A percentile compares a stretch with the other conserved stretches of the same genome.
These are phyloP conservation scores for Fusarium mundagurra DNA, from an alignment of 2,329 filamentous ascomycete species.

Conservation along the genomic window DNA sequence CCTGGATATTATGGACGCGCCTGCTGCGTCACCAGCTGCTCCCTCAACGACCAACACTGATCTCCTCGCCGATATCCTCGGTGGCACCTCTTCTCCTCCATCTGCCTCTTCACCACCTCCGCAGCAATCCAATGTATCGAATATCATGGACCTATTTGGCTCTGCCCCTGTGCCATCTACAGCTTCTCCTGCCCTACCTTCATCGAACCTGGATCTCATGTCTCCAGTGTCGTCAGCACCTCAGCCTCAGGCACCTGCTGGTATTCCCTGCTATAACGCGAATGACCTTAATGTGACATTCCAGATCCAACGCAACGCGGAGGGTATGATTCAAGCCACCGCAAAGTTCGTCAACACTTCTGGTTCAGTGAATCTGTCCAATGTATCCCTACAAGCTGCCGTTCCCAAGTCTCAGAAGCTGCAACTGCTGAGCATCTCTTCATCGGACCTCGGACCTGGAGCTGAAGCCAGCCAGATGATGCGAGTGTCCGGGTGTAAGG, in stretches of 20 bases:
- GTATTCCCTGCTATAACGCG: slow-evolving; percentile 82
- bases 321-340: slow-evolving; percentile 81
- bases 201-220: slow-evolving; percentile 61
- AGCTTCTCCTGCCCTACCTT: slow-evolving; percentile 49
- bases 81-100: slow-evolving; percentile 68
- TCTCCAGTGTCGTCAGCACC: slow-evolving; percentile 55
- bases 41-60: slow-evolving; percentile 79
- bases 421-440: slow-evolving; percentile 90
- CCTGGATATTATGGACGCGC: slow-evolving; percentile 89
- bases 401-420: slow-evolving; percentile 97
- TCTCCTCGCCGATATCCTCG: slow-evolving; percentile 90
- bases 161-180: slow-evolving; percentile 53
- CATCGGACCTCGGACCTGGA: slow-evolving; percentile 77
- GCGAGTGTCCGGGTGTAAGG: slow-evolving; percentile 85
- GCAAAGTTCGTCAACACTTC: slow-evolving; percentile 86
- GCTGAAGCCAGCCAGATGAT: slow-evolving; percentile 90
- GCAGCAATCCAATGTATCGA: slow-evolving; percentile 66
- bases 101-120: slow-evolving; percentile 57
- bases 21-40: slow-evolving; percentile 61
- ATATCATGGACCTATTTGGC: slow-evolving; percentile 92
- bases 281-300: slow-evolving; percentile 86
- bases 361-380: slow-evolving; percentile 71
- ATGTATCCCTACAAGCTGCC: slow-evolving; percentile 88
- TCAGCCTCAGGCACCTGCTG: slow-evolving; percentile 54
- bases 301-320: slow-evolving; percentile 83